A percentile compares a stretch with the other conserved stretches of the same genome.
Evolutionary conservation across 345 rosid genomes (phyloP).

Genomic region (Brassica rapa): DNA sequence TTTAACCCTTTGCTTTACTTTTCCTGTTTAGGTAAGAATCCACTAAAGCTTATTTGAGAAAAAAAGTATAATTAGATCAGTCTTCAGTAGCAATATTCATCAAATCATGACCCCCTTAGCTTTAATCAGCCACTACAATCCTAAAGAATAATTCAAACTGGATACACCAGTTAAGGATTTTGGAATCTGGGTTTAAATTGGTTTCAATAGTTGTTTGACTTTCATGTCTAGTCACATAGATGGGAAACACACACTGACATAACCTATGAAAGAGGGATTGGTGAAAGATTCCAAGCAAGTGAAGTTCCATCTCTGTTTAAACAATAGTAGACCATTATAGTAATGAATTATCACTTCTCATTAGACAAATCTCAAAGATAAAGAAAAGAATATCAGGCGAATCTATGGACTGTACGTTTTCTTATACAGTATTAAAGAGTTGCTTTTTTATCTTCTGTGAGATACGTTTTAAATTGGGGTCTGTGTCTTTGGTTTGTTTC

Average conservation of each 20-base stretch:
- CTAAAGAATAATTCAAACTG: not conserved
- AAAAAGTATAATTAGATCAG: slow-evolving; percentile 16
- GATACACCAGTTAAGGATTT: not conserved
- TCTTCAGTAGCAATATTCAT: slow-evolving; percentile 35
- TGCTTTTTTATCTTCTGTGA: slow-evolving; percentile 21
- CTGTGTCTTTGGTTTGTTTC: slow-evolving; percentile 46
- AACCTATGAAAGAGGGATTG: slow-evolving; percentile 31
- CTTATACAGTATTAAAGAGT: slow-evolving; percentile 18
- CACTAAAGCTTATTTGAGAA: slow-evolving; percentile 30
- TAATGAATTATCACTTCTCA: not conserved
- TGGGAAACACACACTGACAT: slow-evolving; percentile 33
- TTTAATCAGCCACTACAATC: slow-evolving; percentile 14
- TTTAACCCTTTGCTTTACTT: not conserved
- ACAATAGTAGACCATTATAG: slow-evolving; percentile 24
- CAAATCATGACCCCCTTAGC: slow-evolving; percentile 11
- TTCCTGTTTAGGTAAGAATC: slow-evolving; percentile 35
- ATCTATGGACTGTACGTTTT: slow-evolving; percentile 10
- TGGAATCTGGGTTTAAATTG: not conserved
- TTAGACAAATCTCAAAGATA: not conserved
- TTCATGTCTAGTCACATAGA: slow-evolving; percentile 36
- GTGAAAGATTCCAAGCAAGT: slow-evolving; percentile 33
- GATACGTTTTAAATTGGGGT: slow-evolving; percentile 38
- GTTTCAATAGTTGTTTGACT: slow-evolving; percentile 25
- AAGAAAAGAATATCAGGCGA: slow-evolving; percentile 21
- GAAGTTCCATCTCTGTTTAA: slow-evolving; percentile 25